Evolutionary conservation across 108 stramenopile species (phyloP), one percentile per base, ranked within the genome.

Genomic region (Mayamaea pseudoterrestris): DNA sequence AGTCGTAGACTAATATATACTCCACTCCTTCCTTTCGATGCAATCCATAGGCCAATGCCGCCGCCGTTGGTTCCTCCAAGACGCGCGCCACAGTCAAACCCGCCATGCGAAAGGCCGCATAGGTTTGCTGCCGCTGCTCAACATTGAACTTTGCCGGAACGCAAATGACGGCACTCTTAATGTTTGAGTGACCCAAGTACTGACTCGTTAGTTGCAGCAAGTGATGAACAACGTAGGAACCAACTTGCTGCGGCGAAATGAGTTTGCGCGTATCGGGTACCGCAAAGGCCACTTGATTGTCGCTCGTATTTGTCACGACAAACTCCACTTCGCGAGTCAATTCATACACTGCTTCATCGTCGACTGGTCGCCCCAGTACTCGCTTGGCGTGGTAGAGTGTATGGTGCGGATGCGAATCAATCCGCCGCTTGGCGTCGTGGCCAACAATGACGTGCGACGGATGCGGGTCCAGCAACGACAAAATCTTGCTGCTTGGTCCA

Each of bases 1-100:
- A 94, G 53, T 98, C 97, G 67, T 95, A 98, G 3, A 98, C 97
- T 39, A 98, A 61, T 34, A 98, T 93, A 66, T 91, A 83, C 58
- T 96, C 82, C 3, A 98, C 91, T 42, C 91, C 77, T 18, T 74
- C 69, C 34, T 94, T 93, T 50, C 78, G 87, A 52, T 96, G 86
- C 50, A 98, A 65, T 5, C 93, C 94, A 49, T 96, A 98, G 4
- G 97, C 97, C 53, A 98, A 58, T 14, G 97, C 97, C 23, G 97
- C 97, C 7, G 94, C 97, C 5, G 89, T 78, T 11, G 97, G 97
- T 66, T 92, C 97, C 65, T 93, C 90, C 40, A 93, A 43, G 9
- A 92, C 71, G 0, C 94, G 82, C 28, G 78, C 66, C 3, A 95
- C 86, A 44, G 67, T 76, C 0, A 95, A 35, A 16, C 94, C 94